A percentile compares a stretch with the other conserved stretches of the same genome.
These are phyloP conservation scores for Cicer chorassanicum DNA, from an alignment of 306 rosid genomes.

Conservation along the genomic window DNA sequence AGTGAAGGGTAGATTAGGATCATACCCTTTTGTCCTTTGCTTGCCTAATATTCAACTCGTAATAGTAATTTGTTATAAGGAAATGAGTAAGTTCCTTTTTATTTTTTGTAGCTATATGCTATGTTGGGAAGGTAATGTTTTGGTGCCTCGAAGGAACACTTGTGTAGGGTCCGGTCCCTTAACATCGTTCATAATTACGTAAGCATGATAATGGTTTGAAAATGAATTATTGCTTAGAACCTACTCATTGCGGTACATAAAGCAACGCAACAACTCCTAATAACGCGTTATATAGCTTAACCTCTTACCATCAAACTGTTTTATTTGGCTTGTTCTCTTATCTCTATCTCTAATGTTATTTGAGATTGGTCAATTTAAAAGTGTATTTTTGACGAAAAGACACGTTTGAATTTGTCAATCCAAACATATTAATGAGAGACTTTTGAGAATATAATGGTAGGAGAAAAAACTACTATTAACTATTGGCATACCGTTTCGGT, in stretches of 20 bases:
- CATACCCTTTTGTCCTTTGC: background rate
- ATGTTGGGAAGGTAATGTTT: conserved; percentile 1
- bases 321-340: too few species aligned
- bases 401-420: too few species aligned
- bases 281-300: background rate
- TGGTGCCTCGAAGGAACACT: conserved; percentile 3
- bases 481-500: too few species aligned
- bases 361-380: too few species aligned
- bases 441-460: too few species aligned
- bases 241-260: conserved; percentile 47
- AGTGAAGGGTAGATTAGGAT: conserved; percentile 19
- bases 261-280: conserved; percentile 12
- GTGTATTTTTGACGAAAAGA: too few species aligned
- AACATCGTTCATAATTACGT: conserved; percentile 20
- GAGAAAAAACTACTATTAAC: too few species aligned
- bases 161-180: conserved; percentile 37
- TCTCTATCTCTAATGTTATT: too few species aligned
- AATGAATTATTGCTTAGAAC: conserved; percentile 49
- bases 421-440: too few species aligned
- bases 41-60: conserved; percentile 1
- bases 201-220: conserved; percentile 29
- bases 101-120: conserved; percentile 28
- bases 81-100: conserved; percentile 8
- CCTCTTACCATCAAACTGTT: background rate
- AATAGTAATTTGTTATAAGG: background rate